Evolutionary conservation across 441 rosid species (phyloP), one percentile per base, ranked within the genome.

Genomic region (Erysimum cheiri): DNA sequence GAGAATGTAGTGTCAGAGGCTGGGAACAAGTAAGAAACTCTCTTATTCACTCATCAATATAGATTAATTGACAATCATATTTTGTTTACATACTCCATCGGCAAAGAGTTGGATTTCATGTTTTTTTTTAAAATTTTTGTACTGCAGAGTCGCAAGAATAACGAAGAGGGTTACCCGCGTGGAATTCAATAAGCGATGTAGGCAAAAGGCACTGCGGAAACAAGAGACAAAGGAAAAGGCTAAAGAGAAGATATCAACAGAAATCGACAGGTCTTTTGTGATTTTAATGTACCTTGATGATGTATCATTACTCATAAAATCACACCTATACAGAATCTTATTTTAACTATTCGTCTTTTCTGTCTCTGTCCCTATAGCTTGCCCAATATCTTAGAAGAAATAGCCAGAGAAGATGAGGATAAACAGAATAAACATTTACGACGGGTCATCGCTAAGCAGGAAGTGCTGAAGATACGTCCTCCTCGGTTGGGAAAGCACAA

Each of bases 401-500:
- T 93, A 79, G 83, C 85, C 2, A 80, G 76, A 77, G 98, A 93
- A 60, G 93, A 91, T 49, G 87, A 85, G 43, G 88, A 86, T 70
- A 89, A 88, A 85, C 79, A 82, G 36, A 89, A 85, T 14, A 78
- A 81, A 76, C 91, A 76, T 64, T 52, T 79, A 50, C 65, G 98
- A 40, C 63, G 79, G 39, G 62, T 74, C 49, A 81, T 86, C 10
- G 89, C 90, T 3, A 86, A 88, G 82, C 76, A 89, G 72, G 97
- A 93, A 64, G 88, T 86, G 67, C 83, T 86, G 26, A 91, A 85
- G 82, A 60, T 74, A 9, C 65, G 90, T 40, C 98, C 98, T 13
- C 95, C 96, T 8, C 93, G 96, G 14, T 75, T 93, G 83, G 98
- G 95, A 72, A 89, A 85, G 80, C 90, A 89, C 90, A 93, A 85